Percentiles rank a stretch among this genome's conserved stretches.
Evolutionary conservation across 805 yeast genomes (phyloP).

Genomic region (Danielia oregonensis): DNA sequence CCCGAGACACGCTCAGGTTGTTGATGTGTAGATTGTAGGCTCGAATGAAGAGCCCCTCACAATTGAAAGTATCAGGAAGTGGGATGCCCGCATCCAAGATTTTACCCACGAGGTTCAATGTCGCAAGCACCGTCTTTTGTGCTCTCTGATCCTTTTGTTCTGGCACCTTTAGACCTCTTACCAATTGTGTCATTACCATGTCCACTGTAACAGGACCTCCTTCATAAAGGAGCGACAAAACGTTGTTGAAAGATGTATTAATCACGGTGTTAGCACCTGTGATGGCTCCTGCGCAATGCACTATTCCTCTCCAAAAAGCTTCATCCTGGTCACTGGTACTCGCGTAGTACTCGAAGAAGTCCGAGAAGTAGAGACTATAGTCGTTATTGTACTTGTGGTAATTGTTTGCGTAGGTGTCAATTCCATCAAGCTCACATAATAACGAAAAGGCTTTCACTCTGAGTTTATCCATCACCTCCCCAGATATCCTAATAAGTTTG

Average conservation of each 20-base stretch:
- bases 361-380: slow-evolving; percentile 16
- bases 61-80: slow-evolving; percentile 26
- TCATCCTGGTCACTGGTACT: slow-evolving; percentile 3
- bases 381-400: slow-evolving; percentile 1
- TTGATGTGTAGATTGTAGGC: slow-evolving; percentile 56
- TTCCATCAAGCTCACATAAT: slow-evolving; percentile 22
- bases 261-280: slow-evolving; percentile 47
- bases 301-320: slow-evolving; percentile 52
- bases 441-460: slow-evolving; percentile 41
- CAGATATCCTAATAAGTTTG: slow-evolving; percentile 51
- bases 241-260: slow-evolving; percentile 35
- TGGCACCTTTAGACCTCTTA: not conserved
- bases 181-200: not conserved
- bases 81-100: slow-evolving; percentile 36
- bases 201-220: not conserved
- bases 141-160: slow-evolving; percentile 16
- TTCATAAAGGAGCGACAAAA: slow-evolving; percentile 8
- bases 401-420: not conserved
- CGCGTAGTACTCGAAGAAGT: slow-evolving; percentile 19
- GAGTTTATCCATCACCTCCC: slow-evolving; percentile 60
- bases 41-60: slow-evolving; percentile 40
- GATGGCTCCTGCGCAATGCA: slow-evolving; percentile 53
- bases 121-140: slow-evolving; percentile 20
- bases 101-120: slow-evolving; percentile 30
- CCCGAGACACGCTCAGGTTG: slow-evolving; percentile 36